A percentile compares a stretch with the other conserved stretches of the same genome.
Conservation (phyloP, 2,329 filamentous ascomycete genomes). For the Sporothrix pseudoabietina region DNA sequence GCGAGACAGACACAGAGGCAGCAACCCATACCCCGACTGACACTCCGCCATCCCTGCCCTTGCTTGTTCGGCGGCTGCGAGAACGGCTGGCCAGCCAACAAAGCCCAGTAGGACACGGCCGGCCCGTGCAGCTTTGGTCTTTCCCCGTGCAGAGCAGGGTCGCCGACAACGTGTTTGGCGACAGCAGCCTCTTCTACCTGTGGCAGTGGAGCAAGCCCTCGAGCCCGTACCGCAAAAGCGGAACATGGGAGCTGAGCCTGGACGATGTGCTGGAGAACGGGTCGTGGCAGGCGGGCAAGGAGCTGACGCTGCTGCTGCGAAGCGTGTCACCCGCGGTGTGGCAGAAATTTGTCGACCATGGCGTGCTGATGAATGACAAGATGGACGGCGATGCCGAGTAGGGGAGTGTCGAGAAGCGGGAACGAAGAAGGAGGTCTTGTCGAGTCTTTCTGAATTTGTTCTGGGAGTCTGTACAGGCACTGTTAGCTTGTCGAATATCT, state of each 20-base stretch:
- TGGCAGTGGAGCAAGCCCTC: constrained; percentile 1
- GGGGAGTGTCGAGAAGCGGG: background rate
- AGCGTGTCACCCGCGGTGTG: background rate
- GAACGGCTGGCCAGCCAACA: background rate
- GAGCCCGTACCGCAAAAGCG: background rate
- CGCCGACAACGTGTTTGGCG: background rate
- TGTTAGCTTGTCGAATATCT: background rate
- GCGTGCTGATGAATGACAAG: background rate
- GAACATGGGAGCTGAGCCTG: background rate
- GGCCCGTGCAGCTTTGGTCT: background rate
- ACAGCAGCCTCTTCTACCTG: background rate
- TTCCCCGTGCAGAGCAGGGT: background rate
- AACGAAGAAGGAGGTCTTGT: background rate
- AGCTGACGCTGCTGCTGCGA: background rate
- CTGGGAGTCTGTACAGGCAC: background rate
- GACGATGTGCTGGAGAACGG: background rate
- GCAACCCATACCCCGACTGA: background rate
- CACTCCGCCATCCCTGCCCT: background rate
- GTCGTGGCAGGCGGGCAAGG: constrained; percentile 8
- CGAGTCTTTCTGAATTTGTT: background rate
- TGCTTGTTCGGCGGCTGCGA: background rate
- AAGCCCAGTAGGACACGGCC: background rate
- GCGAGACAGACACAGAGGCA: background rate
- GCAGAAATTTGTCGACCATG: background rate
- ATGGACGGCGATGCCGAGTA: background rate